A percentile compares a stretch with the other conserved stretches of the same genome.
Conservation (phyloP, 345 rosid genomes). For the Punica granatum region DNA sequence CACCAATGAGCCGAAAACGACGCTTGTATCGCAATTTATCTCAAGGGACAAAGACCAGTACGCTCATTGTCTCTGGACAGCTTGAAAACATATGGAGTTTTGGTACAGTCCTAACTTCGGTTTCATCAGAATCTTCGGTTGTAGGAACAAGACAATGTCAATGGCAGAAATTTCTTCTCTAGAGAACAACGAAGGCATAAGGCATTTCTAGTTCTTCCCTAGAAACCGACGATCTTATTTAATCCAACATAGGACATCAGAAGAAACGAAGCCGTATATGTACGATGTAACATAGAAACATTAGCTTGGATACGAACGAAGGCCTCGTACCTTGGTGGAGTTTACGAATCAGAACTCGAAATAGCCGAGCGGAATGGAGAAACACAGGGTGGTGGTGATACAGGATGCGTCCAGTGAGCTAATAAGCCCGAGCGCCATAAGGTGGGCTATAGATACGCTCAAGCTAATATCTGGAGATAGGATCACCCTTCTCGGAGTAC, state of each 20-base stretch:
- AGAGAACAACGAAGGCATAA: neutral
- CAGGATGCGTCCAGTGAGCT: constrained; percentile 31
- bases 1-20: neutral
- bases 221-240: neutral
- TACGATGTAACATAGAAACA: neutral
- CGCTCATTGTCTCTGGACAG: neutral
- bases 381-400: constrained; percentile 36
- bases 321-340: neutral
- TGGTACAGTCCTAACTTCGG: neutral
- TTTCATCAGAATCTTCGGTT: neutral
- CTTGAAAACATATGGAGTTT: neutral
- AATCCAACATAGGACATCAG: neutral
- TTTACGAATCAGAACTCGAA: neutral
- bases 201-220: neutral
- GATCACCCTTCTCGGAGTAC: constrained; percentile 30
- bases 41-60: neutral
- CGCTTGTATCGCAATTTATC: neutral
- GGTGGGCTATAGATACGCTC: constrained; percentile 32
- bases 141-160: neutral
- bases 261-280: neutral
- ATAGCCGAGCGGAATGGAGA: constrained; percentile 9
- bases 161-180: neutral
- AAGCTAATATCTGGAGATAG: constrained; percentile 30
- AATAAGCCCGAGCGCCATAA: constrained; percentile 14
- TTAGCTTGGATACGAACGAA: no score